Evolutionary conservation across 2,329 filamentous ascomycete genomes (phyloP), one percentile per base, ranked within the genome.

Genomic region (Macrophomina phaseolina): DNA sequence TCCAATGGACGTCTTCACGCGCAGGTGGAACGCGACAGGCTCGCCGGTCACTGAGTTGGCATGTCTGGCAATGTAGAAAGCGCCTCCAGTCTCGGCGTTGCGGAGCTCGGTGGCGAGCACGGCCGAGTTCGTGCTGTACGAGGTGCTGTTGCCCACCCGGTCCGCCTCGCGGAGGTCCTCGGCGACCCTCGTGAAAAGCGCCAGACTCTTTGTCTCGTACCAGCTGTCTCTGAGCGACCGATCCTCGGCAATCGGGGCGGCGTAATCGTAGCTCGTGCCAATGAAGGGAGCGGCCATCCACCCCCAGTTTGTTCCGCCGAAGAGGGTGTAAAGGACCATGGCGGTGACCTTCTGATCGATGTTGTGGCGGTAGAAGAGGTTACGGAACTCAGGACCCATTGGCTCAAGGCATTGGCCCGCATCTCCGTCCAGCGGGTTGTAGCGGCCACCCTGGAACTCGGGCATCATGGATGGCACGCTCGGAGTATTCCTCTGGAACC

Each of bases 271-370:
- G 49, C 85, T 88, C 4, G 84, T 86, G 1, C 83, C 86, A 45
- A 87, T 86, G 1, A 86, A 83, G 0, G 87, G 86, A 5, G 83
- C 82, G 14, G 86, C 84, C 42, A 88, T 77, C 60, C 83, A 84
- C 5, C 87, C 87, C 87, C 86, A 89, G 69, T 86, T 89, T 0
- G 87, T 90, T 3, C 88, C 88, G 5, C 88, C 88, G 63, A 84
- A 90, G 63, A 88, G 77, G 86, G 90, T 90, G 73, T 90, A 90
- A 1, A 90, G 74, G 32, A 83, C 87, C 65, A 89, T 82, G 0
- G 85, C 86, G 0, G 85, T 87, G 3, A 89, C 82, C 1, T 85
- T 81, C 70, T 89, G 85, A 36, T 82, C 85, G 38, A 90, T 84
- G 64, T 89, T 82, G 71, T 89, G 84, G 8, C 87, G 81, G 73